Base-by-base conservation (phyloP, 2,329 filamentous ascomycete species). In the Talaromyces islandicus region DNA sequence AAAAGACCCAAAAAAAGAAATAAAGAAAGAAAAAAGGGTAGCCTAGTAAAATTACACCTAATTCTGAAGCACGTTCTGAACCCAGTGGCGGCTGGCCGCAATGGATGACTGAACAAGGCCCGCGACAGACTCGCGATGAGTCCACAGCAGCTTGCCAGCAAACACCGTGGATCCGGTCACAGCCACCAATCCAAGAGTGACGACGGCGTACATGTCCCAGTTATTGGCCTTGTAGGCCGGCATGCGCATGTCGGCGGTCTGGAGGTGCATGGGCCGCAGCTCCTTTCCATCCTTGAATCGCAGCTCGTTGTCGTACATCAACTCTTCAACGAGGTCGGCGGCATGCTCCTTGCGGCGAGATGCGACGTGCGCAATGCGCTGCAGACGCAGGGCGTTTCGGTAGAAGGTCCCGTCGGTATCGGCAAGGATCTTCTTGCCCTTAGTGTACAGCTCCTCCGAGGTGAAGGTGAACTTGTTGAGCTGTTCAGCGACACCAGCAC, bases 211-310 rank as follows among this genome's bases (percentile, higher is more conserved):
- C 66, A 78, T 63, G 58, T 79, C 76, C 75, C 71, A 75, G 58
- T 78, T 79, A 48, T 67, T 70, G 0, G 72, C 74, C 53, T 72
- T 73, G 68, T 70, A 78, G 5, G 60, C 43, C 0, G 75, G 67
- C 75, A 80, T 80, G 17, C 77, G 68, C 62, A 70, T 69, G 61
- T 79, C 76, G 0, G 77, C 76, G 2, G 77, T 79, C 65, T 80
- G 74, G 11, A 79, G 66, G 61, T 80, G 77, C 73, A 78, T 78
- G 1, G 75, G 73, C 1, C 69, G 65, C 1, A 67, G 51, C 57
- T 64, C 63, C 38, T 56, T 41, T 5, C 63, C 64, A n/a, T 63
- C 58, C 1, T 56, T 51, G 55, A 64, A 55, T 19, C 66, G 59
- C 29, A 63, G 30, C 53, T 69, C 68, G 48, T 69, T 65, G 51